phyloP scores from a whole-genome alignment of 768 basidiomycete species.

The Exidia glandulosa region DNA sequence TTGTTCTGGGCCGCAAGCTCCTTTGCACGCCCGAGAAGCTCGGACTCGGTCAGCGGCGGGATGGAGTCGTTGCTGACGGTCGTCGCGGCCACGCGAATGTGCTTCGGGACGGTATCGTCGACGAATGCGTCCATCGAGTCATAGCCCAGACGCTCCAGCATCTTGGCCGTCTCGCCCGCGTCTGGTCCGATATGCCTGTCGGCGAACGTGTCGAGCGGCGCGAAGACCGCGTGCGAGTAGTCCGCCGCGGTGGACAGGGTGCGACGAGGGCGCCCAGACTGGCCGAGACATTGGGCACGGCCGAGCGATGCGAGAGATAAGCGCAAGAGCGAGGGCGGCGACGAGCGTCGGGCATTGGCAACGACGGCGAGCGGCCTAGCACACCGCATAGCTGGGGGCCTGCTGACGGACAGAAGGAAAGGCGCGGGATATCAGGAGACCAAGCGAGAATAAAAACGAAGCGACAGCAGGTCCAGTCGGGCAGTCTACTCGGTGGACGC shows the following conservation, averaged over 20 bases:
- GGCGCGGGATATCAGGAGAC: not conserved
- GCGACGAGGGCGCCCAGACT: not conserved
- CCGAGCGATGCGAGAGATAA: not conserved
- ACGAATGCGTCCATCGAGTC: constrained; percentile 84
- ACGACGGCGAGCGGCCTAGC: not conserved
- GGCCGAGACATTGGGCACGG: not conserved
- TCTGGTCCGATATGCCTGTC: constrained; percentile 92
- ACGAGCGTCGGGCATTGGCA: not conserved
- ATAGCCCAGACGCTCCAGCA: constrained; percentile 81
- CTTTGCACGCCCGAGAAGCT: constrained; percentile 66
- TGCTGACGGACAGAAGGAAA: not conserved
- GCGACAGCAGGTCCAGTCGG: no score
- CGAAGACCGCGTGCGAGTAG: constrained; percentile 41
- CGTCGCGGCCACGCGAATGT: constrained; percentile 59
- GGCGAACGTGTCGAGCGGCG: constrained; percentile 80
- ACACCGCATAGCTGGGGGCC: not conserved
- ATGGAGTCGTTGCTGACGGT: constrained; percentile 59
- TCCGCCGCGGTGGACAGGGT: not conserved
- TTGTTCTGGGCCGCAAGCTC: constrained; percentile 70
- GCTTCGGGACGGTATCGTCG: constrained; percentile 64
- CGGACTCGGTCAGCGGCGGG: constrained; percentile 71
- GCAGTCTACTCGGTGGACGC: no score
- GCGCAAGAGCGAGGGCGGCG: not conserved
- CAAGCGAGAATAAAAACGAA: no score
- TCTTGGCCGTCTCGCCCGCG: constrained; percentile 60